These are phyloP conservation scores for Fusarium floridanum DNA, from an alignment of 2,329 filamentous ascomycete species.

Conservation along the genomic window DNA sequence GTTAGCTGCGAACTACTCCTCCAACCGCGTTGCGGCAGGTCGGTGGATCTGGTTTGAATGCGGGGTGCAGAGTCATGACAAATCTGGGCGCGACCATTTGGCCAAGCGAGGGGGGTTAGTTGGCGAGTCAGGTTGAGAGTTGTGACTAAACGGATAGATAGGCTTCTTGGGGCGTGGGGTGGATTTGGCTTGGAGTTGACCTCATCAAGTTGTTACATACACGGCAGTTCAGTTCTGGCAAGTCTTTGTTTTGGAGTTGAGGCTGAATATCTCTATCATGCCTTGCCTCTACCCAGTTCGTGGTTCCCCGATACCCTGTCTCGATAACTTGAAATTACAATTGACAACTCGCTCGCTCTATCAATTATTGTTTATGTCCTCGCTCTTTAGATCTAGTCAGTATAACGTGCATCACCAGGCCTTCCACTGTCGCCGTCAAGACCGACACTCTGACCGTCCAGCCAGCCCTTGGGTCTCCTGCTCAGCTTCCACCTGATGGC, in stretches of 20 bases:
- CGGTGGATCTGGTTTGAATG: conserved; percentile 23
- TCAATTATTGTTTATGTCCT: neutral
- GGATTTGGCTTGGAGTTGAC: neutral
- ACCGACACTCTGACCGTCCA: conserved; percentile 38
- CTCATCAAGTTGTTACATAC: neutral
- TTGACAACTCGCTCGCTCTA: neutral
- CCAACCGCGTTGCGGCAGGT: conserved; percentile 14
- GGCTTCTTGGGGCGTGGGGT: neutral
- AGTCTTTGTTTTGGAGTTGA: neutral
- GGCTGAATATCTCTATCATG: neutral
- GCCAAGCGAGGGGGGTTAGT: neutral
- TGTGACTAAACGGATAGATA: conserved; percentile 5
- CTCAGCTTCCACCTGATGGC: conserved; percentile 41
- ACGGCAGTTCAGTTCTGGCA: neutral
- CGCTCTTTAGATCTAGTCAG: conserved; percentile 25
- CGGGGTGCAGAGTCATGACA: conserved; percentile 24
- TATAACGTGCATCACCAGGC: conserved; percentile 26
- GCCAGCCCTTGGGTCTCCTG: conserved; percentile 42
- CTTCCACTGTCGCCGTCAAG: conserved; percentile 22
- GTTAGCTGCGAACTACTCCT: conserved; percentile 14
- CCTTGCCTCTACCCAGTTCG: neutral
- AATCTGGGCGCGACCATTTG: conserved; percentile 27
- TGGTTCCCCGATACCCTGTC: neutral
- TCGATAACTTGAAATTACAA: neutral
- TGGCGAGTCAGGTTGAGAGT: conserved; percentile 2